phyloP scores from a whole-genome alignment of 2,329 filamentous ascomycete species.

The Pseudovirgaria hyperparasitica region DNA sequence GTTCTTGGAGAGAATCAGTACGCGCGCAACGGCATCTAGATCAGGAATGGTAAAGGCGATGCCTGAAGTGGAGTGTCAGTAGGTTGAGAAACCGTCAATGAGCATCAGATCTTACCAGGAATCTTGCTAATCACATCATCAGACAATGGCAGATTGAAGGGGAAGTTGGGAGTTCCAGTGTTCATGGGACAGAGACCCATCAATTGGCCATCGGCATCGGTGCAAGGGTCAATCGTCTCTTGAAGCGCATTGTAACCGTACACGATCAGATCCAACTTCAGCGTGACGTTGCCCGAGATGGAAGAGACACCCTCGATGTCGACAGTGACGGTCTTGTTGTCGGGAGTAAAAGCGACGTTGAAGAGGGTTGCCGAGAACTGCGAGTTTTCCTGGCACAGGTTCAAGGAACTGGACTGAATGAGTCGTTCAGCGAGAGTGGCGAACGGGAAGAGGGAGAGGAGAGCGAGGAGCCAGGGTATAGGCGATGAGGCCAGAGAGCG shows the following conservation, averaged over 20 bases:
- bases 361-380: constrained; percentile 84
- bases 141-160: constrained; percentile 48
- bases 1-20: constrained; percentile 63
- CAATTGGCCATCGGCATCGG: constrained; percentile 43
- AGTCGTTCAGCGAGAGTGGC: constrained; percentile 50
- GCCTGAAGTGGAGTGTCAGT: constrained; percentile 24
- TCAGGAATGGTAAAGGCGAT: constrained; percentile 87
- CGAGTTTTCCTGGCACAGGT: constrained; percentile 71
- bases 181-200: constrained; percentile 83
- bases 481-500: constrained; percentile 17
- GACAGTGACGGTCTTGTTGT: constrained; percentile 59
- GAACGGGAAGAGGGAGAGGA: constrained; percentile 28
- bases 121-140: constrained; percentile 52
- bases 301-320: constrained; percentile 72
- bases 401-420: constrained; percentile 73
- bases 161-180: constrained; percentile 65
- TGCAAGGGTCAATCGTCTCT: constrained; percentile 63
- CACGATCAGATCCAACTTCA: constrained; percentile 62
- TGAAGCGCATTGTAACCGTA: constrained; percentile 69
- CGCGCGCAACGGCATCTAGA: constrained; percentile 71
- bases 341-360: constrained; percentile 67
- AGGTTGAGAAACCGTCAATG: constrained; percentile 3
- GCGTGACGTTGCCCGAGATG: constrained; percentile 69
- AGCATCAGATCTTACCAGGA: constrained; percentile 40
- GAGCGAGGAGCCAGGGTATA: constrained; percentile 21